Base-by-base conservation (phyloP, 352 stramenopile species). In the Pythium vanterpoolii region DNA sequence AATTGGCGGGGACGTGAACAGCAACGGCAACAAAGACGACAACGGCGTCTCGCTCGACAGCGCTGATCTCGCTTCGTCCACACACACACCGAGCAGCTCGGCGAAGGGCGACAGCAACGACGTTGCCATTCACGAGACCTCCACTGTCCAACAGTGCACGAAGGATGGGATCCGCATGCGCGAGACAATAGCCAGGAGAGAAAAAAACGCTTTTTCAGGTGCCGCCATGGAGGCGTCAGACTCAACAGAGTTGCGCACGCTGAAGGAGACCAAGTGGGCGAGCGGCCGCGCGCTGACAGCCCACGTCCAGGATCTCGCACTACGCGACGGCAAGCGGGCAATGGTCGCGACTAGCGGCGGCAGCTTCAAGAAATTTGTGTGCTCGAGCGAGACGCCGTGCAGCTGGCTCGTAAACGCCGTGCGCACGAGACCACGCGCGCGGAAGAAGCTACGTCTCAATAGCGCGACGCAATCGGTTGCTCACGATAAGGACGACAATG, bases 311-410 rank as follows among this genome's bases (percentile, higher is more conserved):
- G 76, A 83, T 60, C 33, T 82, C n/a, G 74, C 74, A 9, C 55
- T 86, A 19, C 60, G 64, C 47, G 31, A 62, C 19, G 67, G 70
- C 52, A 86, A 83, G 51, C 66, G 74, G 56, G 70, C 72, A 23
- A 62, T 74, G 33, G 74, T 83, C 31, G 69, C 70, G 19, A 74
- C 74, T 18, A 80, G 72, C 51, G 74, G 76, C 57, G 76, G 76
- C 31, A 79, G 74, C 49, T 81, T 80, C 70, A 86, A 83, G 64
- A 77, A 77, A 45, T 79, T 83, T 42, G 62, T 78, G 10, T 83
- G 76, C 48, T 72, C 73, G 34, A 82, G 74, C 43, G 49, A 63
- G 10, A 31, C 56, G 40, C 50, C 59, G 31, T 86, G 76, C 42
- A 21, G 60, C 21, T 86, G 74, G 74, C 65, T 83, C 33, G 43